Percentiles rank a stretch among this genome's conserved stretches.
Conservation (phyloP, 1,284 basidiomycete species). For the Cryptococcus sp. region DNA sequence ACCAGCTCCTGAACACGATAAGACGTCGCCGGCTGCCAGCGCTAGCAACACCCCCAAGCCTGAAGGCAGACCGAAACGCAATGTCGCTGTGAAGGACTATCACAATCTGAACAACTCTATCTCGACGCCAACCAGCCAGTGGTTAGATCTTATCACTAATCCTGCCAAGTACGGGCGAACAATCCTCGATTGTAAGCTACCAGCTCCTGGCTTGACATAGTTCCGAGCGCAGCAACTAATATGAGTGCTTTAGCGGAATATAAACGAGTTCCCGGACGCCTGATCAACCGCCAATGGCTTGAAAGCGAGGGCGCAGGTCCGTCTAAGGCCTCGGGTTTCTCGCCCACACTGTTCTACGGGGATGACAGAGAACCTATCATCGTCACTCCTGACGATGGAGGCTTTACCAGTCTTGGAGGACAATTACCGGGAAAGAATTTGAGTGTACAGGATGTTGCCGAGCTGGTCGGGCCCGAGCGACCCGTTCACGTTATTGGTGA, state of each 20-base stretch:
- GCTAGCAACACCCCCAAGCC: no score
- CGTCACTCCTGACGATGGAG: slow-evolving; percentile 42
- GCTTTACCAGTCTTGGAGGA: slow-evolving; percentile 48
- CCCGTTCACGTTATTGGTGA: slow-evolving; percentile 87
- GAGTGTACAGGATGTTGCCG: slow-evolving; percentile 67
- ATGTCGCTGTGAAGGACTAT: slow-evolving; percentile 43
- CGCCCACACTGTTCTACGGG: slow-evolving; percentile 46
- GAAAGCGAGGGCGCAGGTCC: slow-evolving; percentile 6
- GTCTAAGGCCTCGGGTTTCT: slow-evolving; percentile 8
- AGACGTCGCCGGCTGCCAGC: no score
- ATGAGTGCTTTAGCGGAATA: slow-evolving; percentile 17
- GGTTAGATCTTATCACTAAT: slow-evolving; percentile 50
- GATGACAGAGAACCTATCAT: slow-evolving; percentile 45
- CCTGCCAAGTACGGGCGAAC: slow-evolving; percentile 42
- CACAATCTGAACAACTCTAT: slow-evolving; percentile 50
- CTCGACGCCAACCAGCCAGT: slow-evolving; percentile 48
- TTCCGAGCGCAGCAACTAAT: slow-evolving; percentile 25
- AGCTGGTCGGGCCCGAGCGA: slow-evolving; percentile 72
- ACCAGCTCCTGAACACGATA: slow-evolving; percentile 2
- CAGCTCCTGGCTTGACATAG: slow-evolving; percentile 1
- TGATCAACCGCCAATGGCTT: slow-evolving; percentile 20
- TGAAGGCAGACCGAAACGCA: slow-evolving; percentile 44
- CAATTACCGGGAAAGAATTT: slow-evolving; percentile 41
- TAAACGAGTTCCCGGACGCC: slow-evolving; percentile 10
- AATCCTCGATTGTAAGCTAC: slow-evolving; percentile 38